Evolutionary conservation across 2,329 filamentous ascomycete species (phyloP).

Genomic region (Alternaria sp.): DNA sequence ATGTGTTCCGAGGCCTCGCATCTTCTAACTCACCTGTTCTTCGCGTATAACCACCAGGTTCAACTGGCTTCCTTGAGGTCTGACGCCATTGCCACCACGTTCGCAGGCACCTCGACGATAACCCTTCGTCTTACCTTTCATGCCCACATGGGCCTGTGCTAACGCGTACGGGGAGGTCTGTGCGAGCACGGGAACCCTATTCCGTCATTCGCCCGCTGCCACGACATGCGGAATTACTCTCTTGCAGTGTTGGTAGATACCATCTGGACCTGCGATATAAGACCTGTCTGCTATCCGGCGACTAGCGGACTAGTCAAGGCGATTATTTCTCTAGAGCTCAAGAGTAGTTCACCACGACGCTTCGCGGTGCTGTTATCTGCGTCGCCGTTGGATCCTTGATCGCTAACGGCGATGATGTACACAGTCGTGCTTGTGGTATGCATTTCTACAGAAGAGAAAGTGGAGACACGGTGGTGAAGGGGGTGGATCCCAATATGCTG

Average conservation of each 20-base stretch:
- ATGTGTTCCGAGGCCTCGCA: neutral
- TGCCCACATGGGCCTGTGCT: neutral
- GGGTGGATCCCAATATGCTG: slow-evolving; percentile 3
- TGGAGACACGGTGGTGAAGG: slow-evolving; percentile 7
- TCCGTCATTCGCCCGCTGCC: neutral
- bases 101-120: neutral
- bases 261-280: neutral
- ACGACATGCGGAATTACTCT: slow-evolving; percentile 7
- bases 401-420: slow-evolving; percentile 10
- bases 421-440: slow-evolving; percentile 16
- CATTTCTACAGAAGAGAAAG: slow-evolving; percentile 4
- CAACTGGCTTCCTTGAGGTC: neutral
- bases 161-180: neutral
- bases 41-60: neutral
- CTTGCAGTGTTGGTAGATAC: neutral
- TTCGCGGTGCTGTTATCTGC: slow-evolving; percentile 11
- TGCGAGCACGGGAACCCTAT: neutral
- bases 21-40: neutral
- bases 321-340: slow-evolving; percentile 14
- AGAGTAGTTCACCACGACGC: slow-evolving; percentile 14
- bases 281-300: neutral
- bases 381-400: slow-evolving; percentile 8
- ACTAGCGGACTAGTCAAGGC: slow-evolving; percentile 8
- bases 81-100: neutral
- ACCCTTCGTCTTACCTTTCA: neutral